Base-by-base conservation (phyloP, 2,329 filamentous ascomycete genomes). In the Teratosphaeria pseudoeucalypti region DNA sequence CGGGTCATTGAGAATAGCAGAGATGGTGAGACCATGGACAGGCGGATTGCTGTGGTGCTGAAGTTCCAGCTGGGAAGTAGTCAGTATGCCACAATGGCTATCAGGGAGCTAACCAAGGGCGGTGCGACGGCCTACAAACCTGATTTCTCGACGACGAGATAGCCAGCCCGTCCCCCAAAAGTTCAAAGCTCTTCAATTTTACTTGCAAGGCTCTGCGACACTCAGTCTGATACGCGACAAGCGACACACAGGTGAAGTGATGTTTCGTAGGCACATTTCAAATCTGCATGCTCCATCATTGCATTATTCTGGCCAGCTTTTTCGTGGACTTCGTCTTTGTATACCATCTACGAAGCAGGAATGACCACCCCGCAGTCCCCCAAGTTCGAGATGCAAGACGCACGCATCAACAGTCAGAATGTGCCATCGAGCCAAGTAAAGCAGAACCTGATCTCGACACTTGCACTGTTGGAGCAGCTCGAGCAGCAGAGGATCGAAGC, bases 51-150 rank as follows among this genome's bases (percentile, higher is more conserved):
- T 0, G 79, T 90, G 0, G 75, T 89, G 29, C 72, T 94, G 66
- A 90, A 85, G 71, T 82, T 95, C 74, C 86, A 90, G 70, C 79
- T 95, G 32, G 87, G 85, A 1, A 85, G 85, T 55, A 91, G 88
- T 69, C 87, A 90, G 69, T 95, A 95, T 75, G 90, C 90, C 0
- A 95, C 90, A 0, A 89, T 95, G 79, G 88, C 88, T 12, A 72
- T 95, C 64, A 78, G 90, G 57, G 90, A 95, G 74, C 74, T 95
- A 62, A 91, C 90, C 79, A 87, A 85, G 68, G 75, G 74, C 52
- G 84, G 85, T 2, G 85, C 84, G 12, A 77, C 85, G 5, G 78
- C 79, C 7, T 88, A 81, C 66, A 83, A 84, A 72, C 82, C 85
- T 6, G 85, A 86, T 56, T 88, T 82, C 68, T 68, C 68, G n/a